A percentile compares a stretch with the other conserved stretches of the same genome.
phyloP scores from a whole-genome alignment of 2,329 filamentous ascomycete species.

The Ophiostoma quercus region DNA sequence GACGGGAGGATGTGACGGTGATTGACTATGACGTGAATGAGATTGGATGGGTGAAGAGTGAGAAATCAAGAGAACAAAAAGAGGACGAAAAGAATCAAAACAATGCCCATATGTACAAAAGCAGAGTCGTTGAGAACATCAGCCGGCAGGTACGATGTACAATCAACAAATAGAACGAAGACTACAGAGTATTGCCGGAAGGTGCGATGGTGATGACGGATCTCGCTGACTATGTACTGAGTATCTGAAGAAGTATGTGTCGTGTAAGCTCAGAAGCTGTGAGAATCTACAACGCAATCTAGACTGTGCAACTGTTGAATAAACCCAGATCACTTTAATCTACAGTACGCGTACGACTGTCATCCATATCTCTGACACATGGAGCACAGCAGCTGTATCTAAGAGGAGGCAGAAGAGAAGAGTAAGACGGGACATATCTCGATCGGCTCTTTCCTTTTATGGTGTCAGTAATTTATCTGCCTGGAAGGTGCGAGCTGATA shows the following conservation, averaged over 20 bases:
- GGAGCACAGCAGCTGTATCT: neutral
- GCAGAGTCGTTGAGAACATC: neutral
- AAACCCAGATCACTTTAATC: no score
- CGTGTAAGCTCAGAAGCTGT: no score
- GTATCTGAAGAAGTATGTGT: no score
- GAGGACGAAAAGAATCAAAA: neutral
- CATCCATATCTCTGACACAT: neutral
- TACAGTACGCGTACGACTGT: no score
- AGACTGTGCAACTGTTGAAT: no score
- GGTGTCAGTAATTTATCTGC: neutral
- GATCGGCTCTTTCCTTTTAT: neutral
- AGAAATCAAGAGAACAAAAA: neutral
- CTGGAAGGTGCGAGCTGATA: conserved; percentile 1
- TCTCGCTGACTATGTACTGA: neutral
- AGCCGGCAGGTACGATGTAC: neutral
- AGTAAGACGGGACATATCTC: neutral
- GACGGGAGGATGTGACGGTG: neutral
- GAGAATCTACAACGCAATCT: no score
- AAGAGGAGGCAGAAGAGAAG: neutral
- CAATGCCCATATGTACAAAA: neutral
- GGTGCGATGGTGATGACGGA: neutral
- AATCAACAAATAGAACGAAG: neutral
- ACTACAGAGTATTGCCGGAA: neutral
- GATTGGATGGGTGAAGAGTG: no score
- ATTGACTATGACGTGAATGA: neutral